These are phyloP conservation scores for Garcia nutans DNA, from an alignment of 345 rosid species.

Conservation along the genomic window DNA sequence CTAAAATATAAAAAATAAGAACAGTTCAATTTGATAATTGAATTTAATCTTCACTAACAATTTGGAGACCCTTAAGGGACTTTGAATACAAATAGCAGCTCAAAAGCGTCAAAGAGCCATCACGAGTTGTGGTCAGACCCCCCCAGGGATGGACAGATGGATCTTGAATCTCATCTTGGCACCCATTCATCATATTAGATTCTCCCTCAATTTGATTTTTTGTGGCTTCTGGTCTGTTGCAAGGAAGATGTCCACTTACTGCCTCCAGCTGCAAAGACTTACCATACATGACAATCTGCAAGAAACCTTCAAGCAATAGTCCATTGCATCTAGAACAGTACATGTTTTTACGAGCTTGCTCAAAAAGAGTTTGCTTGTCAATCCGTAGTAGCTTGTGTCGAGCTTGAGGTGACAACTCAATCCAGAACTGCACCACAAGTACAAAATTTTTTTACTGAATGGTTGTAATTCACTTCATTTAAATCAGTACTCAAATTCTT, in stretches of 20 bases:
- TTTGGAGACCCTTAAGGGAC: constrained; percentile 69
- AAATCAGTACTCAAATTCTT: neutral
- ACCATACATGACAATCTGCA: constrained; percentile 76
- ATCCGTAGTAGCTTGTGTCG: constrained; percentile 73
- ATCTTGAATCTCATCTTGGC: constrained; percentile 61
- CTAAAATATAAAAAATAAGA: constrained; percentile 12
- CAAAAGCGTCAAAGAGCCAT: constrained; percentile 74
- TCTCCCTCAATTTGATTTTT: constrained; percentile 44
- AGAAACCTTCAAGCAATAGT: constrained; percentile 78
- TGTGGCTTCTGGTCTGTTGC: constrained; percentile 36
- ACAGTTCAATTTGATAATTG: neutral
- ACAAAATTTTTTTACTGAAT: constrained; percentile 16
- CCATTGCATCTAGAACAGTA: constrained; percentile 96
- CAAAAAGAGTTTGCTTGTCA: constrained; percentile 82
- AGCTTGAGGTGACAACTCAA: constrained; percentile 56
- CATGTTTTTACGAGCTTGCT: constrained; percentile 97
- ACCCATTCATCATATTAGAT: constrained; percentile 35
- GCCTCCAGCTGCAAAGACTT: constrained; percentile 70
- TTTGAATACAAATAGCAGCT: constrained; percentile 71
- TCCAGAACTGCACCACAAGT: constrained; percentile 69
- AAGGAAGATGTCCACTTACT: constrained; percentile 36
- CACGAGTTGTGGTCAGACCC: constrained; percentile 76
- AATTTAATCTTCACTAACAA: constrained; percentile 46
- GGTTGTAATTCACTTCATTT: constrained; percentile 4
- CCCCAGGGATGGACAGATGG: constrained; percentile 95